Evolutionary conservation across 768 basidiomycete genomes (phyloP).

Genomic region (Phlebiopsis flavidoalba): DNA sequence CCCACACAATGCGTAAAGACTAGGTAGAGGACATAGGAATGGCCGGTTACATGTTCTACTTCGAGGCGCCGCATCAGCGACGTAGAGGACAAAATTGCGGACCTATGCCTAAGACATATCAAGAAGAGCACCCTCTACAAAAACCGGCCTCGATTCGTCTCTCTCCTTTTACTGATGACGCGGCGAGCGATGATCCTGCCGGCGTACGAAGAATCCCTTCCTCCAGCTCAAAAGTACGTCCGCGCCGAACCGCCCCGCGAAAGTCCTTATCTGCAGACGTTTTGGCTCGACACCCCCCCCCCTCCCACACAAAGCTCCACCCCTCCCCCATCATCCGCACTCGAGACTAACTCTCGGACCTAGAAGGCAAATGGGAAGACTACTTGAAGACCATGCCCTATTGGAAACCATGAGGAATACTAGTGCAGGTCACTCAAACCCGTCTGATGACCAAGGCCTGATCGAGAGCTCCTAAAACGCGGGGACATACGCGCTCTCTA

Average conservation of each 20-base stretch:
- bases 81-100: conserved; percentile 66
- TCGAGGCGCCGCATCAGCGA: conserved; percentile 57
- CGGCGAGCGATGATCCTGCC: conserved; percentile 4
- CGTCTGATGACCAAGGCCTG: conserved; percentile 63
- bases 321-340: too few relatives aligned
- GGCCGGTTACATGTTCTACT: conserved; percentile 63
- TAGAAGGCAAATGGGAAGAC: conserved; percentile 42
- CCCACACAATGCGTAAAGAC: conserved; percentile 55
- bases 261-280: conserved; percentile 24
- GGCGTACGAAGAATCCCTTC: neutral
- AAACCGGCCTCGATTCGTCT: conserved; percentile 48
- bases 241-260: conserved; percentile 22
- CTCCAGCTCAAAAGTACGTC: conserved; percentile 10
- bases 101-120: conserved; percentile 66
- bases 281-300: too few relatives aligned
- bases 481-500: too few relatives aligned
- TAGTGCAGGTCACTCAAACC: conserved; percentile 69
- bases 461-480: conserved; percentile 60
- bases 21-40: conserved; percentile 66
- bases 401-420: conserved; percentile 63
- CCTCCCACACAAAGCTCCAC: too few relatives aligned
- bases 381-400: conserved; percentile 59
- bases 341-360: conserved; percentile 45
- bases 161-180: conserved; percentile 5
- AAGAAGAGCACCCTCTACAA: conserved; percentile 58